Base-by-base conservation (phyloP, 441 rosid species). In the Jatropha multifida region DNA sequence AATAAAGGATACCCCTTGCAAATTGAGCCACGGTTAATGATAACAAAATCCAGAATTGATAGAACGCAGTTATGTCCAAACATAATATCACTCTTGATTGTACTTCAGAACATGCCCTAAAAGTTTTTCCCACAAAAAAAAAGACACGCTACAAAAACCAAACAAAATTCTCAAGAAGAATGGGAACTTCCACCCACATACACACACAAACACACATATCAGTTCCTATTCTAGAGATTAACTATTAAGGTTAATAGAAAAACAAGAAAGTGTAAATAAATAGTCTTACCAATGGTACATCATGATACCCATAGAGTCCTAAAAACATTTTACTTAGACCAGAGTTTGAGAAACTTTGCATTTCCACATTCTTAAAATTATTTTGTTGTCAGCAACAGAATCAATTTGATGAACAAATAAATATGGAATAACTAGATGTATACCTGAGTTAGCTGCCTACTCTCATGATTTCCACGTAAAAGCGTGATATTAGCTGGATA, bases 371-470 rank as follows among this genome's bases (percentile, higher is more conserved):
- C 52, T 52, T 42, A n/a, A 10, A 46, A 65, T 12, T 41, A 6
- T 68, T 44, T 23, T 23, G 38, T 18, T 49, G 12, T 37, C 71
- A 66, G 51, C 37, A 44, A 55, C 67, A 75, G 23, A 54, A 27
- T 44, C 63, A 71, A 64, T 20, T 56, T 69, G 68, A 48, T 56
- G 73, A 71, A 10, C 18, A 77, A 5, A 49, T 61, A 70, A 64
- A 49, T n/a, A 52, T 32, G 49, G 54, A 74, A 41, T 27, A 76
- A 70, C 70, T 71, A 20, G 71, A 37, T 59, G 42, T 75, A 76
- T 80, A 96, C 98, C 97, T 96, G 99, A 74, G 99, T 96, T 71
- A 96, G 87, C 79, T 96, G 99, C 80, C 99, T 90, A 83, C 98
- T 96, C 85, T 96, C 99, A 85, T 94, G 98, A 86, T 96, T 96